Percentiles rank a stretch among this genome's conserved stretches.
These are phyloP conservation scores for Fistulina hepatica DNA, from an alignment of 1,284 basidiomycete species.

Conservation along the genomic window DNA sequence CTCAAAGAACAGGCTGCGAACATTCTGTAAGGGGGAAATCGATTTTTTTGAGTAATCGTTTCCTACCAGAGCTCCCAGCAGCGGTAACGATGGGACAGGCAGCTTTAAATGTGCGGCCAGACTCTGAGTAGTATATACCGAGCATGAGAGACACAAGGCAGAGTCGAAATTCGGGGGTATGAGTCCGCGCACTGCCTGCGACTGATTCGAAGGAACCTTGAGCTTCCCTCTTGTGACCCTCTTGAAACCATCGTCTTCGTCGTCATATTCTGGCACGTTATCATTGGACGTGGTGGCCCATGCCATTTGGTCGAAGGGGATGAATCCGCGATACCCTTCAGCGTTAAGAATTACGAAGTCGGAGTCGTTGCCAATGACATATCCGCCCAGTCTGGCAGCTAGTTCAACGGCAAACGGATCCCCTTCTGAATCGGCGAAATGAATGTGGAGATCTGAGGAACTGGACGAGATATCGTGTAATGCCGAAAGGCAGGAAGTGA, in stretches of 20 bases:
- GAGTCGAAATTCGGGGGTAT: conserved; percentile 41
- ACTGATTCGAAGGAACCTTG: conserved; percentile 22
- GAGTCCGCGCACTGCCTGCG: conserved; percentile 33
- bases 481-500: conserved; percentile 51
- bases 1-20: conserved; percentile 61
- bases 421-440: conserved; percentile 78
- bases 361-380: conserved; percentile 71
- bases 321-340: conserved; percentile 66
- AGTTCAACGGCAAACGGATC: conserved; percentile 81
- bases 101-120: conserved; percentile 61
- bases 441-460: conserved; percentile 35
- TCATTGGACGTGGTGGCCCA: no score
- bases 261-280: conserved; percentile 25
- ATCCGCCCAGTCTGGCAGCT: conserved; percentile 64
- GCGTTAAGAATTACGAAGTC: conserved; percentile 74
- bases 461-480: conserved; percentile 33
- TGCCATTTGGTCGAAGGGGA: conserved; percentile 70
- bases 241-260: conserved; percentile 47
- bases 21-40: conserved; percentile 31
- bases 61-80: conserved; percentile 78
- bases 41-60: conserved; percentile 67
- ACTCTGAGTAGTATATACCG: conserved; percentile 50
- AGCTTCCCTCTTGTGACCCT: conserved; percentile 38
- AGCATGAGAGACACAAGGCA: conserved; percentile 40
- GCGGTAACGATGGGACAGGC: conserved; percentile 63